These are phyloP conservation scores for Pseudogymnoascus sp. DNA, from an alignment of 2,329 filamentous ascomycete species.

Conservation along the genomic window DNA sequence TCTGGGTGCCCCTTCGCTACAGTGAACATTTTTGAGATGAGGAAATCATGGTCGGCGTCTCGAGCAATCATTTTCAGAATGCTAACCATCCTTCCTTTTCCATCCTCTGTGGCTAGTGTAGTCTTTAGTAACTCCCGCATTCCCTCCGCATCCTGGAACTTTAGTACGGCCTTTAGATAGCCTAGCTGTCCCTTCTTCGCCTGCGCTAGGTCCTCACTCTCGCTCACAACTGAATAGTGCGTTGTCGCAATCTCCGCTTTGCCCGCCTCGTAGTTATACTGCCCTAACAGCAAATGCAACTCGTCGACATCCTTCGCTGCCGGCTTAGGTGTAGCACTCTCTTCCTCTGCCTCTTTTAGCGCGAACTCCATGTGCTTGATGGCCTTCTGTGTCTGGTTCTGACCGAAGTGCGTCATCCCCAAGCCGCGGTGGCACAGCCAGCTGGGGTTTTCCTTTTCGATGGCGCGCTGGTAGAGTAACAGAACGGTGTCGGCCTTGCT, in stretches of 20 bases:
- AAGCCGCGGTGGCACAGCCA: not conserved
- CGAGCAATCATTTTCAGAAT: not conserved
- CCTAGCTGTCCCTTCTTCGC: not conserved
- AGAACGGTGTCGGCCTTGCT: not conserved
- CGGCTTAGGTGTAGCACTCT: not conserved
- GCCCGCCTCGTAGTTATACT: not conserved
- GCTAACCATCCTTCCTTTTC: not conserved
- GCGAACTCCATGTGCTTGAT: not conserved
- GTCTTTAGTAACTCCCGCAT: not conserved
- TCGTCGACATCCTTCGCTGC: not conserved
- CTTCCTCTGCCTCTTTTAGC: not conserved
- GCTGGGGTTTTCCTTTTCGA: not conserved
- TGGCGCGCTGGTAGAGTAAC: not conserved
- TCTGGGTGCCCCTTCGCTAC: slow-evolving; percentile 14
- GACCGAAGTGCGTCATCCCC: not conserved
- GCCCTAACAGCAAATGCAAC: not conserved
- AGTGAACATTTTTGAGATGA: slow-evolving; percentile 19
- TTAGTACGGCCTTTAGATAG: not conserved
- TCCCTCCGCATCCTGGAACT: not conserved
- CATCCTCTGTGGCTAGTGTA: not conserved
- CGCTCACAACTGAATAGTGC: not conserved
- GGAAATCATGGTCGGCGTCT: not conserved
- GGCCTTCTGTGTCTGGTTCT: not conserved
- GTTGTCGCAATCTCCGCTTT: not conserved
- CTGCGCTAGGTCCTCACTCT: not conserved